Base-by-base conservation (phyloP, 208 protist species). In the Trypanosoma caninum region DNA sequence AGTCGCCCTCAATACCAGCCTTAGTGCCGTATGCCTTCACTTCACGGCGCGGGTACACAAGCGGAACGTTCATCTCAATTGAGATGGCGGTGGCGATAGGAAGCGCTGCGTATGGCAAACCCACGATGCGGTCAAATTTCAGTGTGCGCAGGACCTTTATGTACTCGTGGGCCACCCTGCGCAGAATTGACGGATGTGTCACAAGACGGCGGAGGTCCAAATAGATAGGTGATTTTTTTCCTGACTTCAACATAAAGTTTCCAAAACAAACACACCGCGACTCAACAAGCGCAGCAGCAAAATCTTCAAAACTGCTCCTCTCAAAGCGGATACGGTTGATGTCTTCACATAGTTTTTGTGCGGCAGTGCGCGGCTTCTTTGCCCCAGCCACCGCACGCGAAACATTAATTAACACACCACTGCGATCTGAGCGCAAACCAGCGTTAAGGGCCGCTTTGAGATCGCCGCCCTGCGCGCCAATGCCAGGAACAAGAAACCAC, bases 161-260 rank as follows among this genome's bases (percentile, higher is more conserved):
- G 70, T 92, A 92, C 71, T 87, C 79, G 47, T 80, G 76, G 18
- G 88, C 88, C 23, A 92, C 84, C 27, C 85, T 72, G 27, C 78
- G 75, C 75, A 96, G 75, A 42, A 96, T 85, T 16, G 25, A 52
- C 20, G 95, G 91, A 73, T 86, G 93, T 10, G 87, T 96, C 22
- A 95, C 87, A 20, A 97, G 74, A 23, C 93, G 87, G 48, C 97
- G 82, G 7, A 98, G 82, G 74, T 98, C 97, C 10, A 98, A 86
- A 76, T 98, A 98, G 55, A 98, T 96, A 23, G 95, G 95, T 33
- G 94, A 98, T 28, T 68, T 89, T 42, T 97, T 94, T 35, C 97
- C 97, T 11, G 82, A 95, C 72, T 98, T 98, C 54, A 98, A 81
- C 30, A 84, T 98, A 78, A 98, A 98, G 45, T 86, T 72, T 41